Conservation (phyloP, 2,329 filamentous ascomycete species). For the Torrubiellomyces zombiae region DNA sequence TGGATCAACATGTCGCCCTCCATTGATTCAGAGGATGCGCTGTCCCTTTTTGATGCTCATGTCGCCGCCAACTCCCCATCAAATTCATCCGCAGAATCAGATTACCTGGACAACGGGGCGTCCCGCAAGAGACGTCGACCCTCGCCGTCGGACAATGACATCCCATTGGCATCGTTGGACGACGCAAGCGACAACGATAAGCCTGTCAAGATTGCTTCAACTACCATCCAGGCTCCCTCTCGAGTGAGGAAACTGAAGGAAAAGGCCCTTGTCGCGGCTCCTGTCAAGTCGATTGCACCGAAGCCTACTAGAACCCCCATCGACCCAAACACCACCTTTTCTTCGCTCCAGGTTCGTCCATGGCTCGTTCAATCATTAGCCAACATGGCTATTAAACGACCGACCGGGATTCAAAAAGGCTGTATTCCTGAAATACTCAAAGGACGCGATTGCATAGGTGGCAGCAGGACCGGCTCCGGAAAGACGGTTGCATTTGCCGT, state of each 20-base stretch:
- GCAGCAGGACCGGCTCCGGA: constrained; percentile 85
- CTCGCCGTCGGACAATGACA: constrained; percentile 13
- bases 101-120: constrained; percentile 27
- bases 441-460: constrained; percentile 87
- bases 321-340: constrained; percentile 48
- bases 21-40: too few species aligned
- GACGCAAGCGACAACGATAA: constrained; percentile 16
- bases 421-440: constrained; percentile 88
- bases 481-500: constrained; percentile 95
- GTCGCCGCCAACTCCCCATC: constrained; percentile 1
- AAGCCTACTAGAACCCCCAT: constrained; percentile 31
- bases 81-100: constrained; percentile 25
- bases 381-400: constrained; percentile 65
- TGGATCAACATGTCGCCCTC: too few species aligned
- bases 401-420: constrained; percentile 81
- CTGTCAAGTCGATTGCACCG: too few species aligned
- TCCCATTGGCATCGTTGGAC: constrained; percentile 9
- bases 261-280: too few species aligned
- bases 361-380: constrained; percentile 76
- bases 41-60: not conserved
- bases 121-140: constrained; percentile 30
- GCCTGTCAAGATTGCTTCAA: constrained; percentile 17
- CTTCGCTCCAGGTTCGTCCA: constrained; percentile 54
- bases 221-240: constrained; percentile 34
- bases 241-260: constrained; percentile 34